Base-by-base conservation (phyloP, 768 basidiomycete species). In the Arthromyces matolae region DNA sequence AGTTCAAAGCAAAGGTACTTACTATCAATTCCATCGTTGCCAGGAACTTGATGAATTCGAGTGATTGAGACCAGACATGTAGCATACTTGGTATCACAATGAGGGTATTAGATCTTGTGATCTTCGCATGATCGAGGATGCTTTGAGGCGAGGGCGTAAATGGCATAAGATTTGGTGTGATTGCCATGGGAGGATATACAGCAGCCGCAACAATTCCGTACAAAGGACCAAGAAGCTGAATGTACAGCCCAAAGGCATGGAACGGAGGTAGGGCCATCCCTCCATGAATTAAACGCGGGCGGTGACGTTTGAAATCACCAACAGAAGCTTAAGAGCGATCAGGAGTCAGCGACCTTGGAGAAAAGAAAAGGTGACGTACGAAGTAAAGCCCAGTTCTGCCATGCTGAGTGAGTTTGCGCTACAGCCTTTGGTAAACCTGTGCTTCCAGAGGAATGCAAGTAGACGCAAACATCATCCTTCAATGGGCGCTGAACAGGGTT, bases 401-500 rank as follows among this genome's bases (percentile, higher is more conserved):
- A 42, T 4, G 46, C 54, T 3, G 43, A 22, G 28, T 64, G 45
- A 1, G 57, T 65, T 22, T 60, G 55, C 0, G 60, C 49, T 29
- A 72, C 65, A 1, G 69, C 54, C 40, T 67, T 70, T 0, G 71
- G 69, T 25, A 64, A 62, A 1, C 69, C 67, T 0, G 70, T 69
- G 40, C 71, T 71, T 5, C 70, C 70, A 0, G 72, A 71, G 0
- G 71, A 73, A 45, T 71, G 67, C 3, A 47, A n/a, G n/a, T n/a
- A n/a, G n/a, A n/a, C n/a, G n/a, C n/a, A n/a, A n/a, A n/a, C n/a
- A n/a, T n/a, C n/a, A n/a, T n/a, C n/a, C n/a, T n/a, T 5, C 3
- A 18, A 33, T 5, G 32, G 32, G 32, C 32, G 32, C 4, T 4
- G 32, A 18, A 10, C 32, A 4, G 32, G 4, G 3, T 4, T 18